Conservation (phyloP, 2,329 filamentous ascomycete species). For the Colletotrichum truncatum region DNA sequence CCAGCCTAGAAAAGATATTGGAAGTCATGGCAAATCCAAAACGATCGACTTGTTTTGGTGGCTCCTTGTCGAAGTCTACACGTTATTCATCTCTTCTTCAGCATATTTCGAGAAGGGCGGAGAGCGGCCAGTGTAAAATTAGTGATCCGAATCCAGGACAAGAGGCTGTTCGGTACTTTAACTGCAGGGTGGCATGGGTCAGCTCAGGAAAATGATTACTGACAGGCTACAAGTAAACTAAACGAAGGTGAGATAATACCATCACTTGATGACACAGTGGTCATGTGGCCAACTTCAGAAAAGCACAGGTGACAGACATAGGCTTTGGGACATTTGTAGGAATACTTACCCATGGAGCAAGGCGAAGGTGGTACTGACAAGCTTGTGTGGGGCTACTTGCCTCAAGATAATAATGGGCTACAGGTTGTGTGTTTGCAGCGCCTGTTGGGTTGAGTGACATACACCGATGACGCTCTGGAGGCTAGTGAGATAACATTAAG, state of each 20-base stretch:
- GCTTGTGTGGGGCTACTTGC: background rate
- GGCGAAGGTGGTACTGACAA: background rate
- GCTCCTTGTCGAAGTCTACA: background rate
- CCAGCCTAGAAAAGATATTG: constrained; percentile 57
- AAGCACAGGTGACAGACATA: constrained; percentile 18
- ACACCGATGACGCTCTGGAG: background rate
- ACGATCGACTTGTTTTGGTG: background rate
- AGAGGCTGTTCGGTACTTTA: background rate
- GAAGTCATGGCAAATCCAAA: constrained; percentile 48
- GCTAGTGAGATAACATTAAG: too few relatives aligned
- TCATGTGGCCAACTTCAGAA: constrained; percentile 1
- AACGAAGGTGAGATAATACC: background rate
- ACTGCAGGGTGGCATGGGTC: background rate
- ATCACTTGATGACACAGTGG: constrained; percentile 10
- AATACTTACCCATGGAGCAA: background rate
- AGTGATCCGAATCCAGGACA: background rate
- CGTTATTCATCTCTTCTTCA: constrained; percentile 8
- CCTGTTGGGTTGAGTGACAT: background rate
- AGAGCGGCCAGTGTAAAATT: background rate
- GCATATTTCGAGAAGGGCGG: background rate
- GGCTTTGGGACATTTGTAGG: background rate
- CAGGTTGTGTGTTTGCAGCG: background rate
- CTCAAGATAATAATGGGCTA: background rate
- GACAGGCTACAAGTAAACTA: background rate
- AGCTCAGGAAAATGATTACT: background rate